Base-by-base conservation (phyloP, 2,329 filamentous ascomycete genomes). In the Tolypocladium amazonense region DNA sequence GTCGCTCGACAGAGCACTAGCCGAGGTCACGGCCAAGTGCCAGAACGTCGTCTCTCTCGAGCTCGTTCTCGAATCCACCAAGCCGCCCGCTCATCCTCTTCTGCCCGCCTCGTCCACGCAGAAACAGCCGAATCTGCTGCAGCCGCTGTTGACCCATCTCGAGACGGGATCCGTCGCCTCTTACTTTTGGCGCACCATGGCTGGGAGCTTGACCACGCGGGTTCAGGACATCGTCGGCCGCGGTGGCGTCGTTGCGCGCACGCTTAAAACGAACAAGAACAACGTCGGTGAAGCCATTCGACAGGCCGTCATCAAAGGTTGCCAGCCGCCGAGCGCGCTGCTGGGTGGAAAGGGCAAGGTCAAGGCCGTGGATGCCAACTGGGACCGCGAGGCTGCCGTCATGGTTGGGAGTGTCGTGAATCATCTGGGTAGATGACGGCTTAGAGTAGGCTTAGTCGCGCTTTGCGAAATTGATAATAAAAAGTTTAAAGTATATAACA, bases 121-220 rank as follows among this genome's bases (percentile, higher is more conserved):
- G 55, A 67, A 69, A 5, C 69, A 73, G 25, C 62, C 69, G 3
- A 82, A 77, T 60, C 81, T 97, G 50, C 79, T 97, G 0, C 83
- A 88, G 60, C 87, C 87, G 0, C 77, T 96, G 0, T 81, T 96
- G 11, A 77, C 83, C 14, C 80, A 87, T n/a, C 82, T 99, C 9
- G 94, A 97, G 73, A 96, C 92, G 0, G 85, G 89, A 0, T 94
- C 90, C 2, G 77, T 99, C 20, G 86, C 91, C 1, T 93, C 89
- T 0, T 96, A 93, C 72, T 99, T 96, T 76, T 99, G 94, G 92
- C 83, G 94, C 58, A 89, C 88, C 11, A 82, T 97, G 68, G 94
- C 94, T 0, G 85, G 88, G 0, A 87, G 85, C 59, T 79, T 97
- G 61, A 84, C 88, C 4, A 78, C 86, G 0, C 83, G 90, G 27